Base-by-base conservation (phyloP, 2,329 filamentous ascomycete genomes). In the Tolypocladium album region DNA sequence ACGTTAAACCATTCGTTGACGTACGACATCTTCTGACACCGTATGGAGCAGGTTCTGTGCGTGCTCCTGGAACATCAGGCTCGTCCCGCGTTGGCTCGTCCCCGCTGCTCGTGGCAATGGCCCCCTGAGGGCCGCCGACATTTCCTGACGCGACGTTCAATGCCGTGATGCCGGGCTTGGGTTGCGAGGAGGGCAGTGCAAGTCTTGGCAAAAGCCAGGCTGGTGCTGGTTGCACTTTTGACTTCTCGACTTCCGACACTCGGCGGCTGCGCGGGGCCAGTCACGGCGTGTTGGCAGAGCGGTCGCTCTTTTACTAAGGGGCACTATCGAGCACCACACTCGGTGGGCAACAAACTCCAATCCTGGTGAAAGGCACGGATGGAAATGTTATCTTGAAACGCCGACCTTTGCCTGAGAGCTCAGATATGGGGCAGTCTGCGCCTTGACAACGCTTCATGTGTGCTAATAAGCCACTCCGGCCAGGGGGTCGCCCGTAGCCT, bases 121-220 rank as follows among this genome's bases (percentile, higher is more conserved):
- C 24, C 5, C 11, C 9, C 8, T 15, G 15, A 20, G 15, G 3
- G 8, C 27, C 43, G 57, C 43, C 36, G 22, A 38, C 34, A 4
- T 6, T 20, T 36, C 42, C 17, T 36, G 27, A 50, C 27, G 6
- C 13, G 17, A 59, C 36, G 3, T 11, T 56, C 12, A n/a, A 20
- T 24, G 34, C 34, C n/a, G 36, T 24, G 57, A 45, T 47, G 22
- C 43, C 55, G 52, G 11, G 17, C 38, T 38, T 34, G 55, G 59
- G 17, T 42, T 50, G 36, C 22, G 24, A 58, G 20, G 31, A 56
- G 52, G 59, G 60, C 60, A 47, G 60, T 61, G 60, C 60, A 59
- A 52, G 56, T 55, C 59, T 61, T 58, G 59, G 59, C 59, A 34
- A 45, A 36, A 34, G 13, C 31, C 58, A n/a, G 47, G 27, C n/a